Conservation (phyloP, 2,329 filamentous ascomycete genomes). For the Penicillium thymicola region DNA sequence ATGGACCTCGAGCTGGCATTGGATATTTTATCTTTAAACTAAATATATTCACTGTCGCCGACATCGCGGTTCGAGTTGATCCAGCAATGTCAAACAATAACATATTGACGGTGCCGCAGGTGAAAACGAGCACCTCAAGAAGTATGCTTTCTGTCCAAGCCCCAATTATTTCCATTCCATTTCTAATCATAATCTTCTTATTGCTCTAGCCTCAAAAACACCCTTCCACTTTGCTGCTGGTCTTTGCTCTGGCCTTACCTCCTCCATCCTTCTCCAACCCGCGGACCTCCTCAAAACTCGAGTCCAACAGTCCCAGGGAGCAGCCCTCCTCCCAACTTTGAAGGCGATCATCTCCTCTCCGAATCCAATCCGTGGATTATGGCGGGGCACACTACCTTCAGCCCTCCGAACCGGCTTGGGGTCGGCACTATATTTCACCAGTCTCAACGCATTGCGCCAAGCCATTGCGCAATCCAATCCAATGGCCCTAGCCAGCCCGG, state of each 20-base stretch:
- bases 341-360: constrained; percentile 65
- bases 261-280: constrained; percentile 87
- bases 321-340: constrained; percentile 66
- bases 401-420: constrained; percentile 92
- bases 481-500: constrained; percentile 36
- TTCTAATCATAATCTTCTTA: neutral
- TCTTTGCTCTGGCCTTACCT: constrained; percentile 79
- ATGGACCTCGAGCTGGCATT: constrained; percentile 12
- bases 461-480: constrained; percentile 50
- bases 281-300: constrained; percentile 95
- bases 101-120: constrained; percentile 27
- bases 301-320: constrained; percentile 76
- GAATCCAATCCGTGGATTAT: constrained; percentile 69
- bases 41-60: neutral
- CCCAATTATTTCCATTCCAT: neutral
- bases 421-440: constrained; percentile 89
- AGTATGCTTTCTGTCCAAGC: constrained; percentile 19
- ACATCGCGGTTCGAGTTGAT: neutral
- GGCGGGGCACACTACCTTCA: constrained; percentile 89
- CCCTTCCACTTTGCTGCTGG: constrained; percentile 85
- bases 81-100: constrained; percentile 33
- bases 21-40: neutral
- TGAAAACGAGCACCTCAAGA: constrained; percentile 29
- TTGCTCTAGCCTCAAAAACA: constrained; percentile 38
- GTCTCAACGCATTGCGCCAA: constrained; percentile 78